A percentile compares a stretch with the other conserved stretches of the same genome.
phyloP scores from a whole-genome alignment of 2,329 filamentous ascomycete genomes.

The Xenosphaeropsis pyriputrescens region DNA sequence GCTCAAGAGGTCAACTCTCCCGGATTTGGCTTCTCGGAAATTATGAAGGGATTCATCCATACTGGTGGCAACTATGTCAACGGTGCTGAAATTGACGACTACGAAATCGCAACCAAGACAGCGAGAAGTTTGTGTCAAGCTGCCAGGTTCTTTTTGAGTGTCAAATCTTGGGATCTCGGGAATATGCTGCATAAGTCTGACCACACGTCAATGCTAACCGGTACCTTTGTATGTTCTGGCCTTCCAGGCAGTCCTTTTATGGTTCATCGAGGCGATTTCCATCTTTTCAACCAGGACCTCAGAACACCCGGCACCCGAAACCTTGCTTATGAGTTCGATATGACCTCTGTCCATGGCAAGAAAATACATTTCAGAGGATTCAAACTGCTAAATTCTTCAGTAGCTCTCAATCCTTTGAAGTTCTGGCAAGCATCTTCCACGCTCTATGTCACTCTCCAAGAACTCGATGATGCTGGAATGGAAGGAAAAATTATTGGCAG shows the following conservation, averaged over 20 bases:
- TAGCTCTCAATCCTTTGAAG: constrained; percentile 35
- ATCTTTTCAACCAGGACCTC: constrained; percentile 37
- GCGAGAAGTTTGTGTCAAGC: constrained; percentile 38
- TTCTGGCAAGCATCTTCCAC: constrained; percentile 50
- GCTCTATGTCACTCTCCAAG: constrained; percentile 41
- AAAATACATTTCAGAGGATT: constrained; percentile 44
- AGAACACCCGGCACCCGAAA: constrained; percentile 41
- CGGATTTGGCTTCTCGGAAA: constrained; percentile 46
- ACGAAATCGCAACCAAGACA: constrained; percentile 33
- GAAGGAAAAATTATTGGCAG: constrained; percentile 33
- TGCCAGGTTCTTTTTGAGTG: constrained; percentile 42
- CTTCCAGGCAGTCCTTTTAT: constrained; percentile 43
- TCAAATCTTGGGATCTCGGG: constrained; percentile 37
- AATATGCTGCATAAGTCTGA: constrained; percentile 28
- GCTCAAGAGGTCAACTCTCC: constrained; percentile 19
- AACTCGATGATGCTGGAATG: constrained; percentile 6
- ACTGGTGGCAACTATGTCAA: constrained; percentile 20
- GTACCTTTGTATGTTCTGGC: constrained; percentile 40
- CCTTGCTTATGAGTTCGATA: constrained; percentile 45
- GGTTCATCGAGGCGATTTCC: constrained; percentile 40
- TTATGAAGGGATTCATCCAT: constrained; percentile 49
- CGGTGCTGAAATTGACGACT: constrained; percentile 33
- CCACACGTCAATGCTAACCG: constrained; percentile 38
- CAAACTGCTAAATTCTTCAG: constrained; percentile 45
- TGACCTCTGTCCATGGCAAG: constrained; percentile 36